Evolutionary conservation across 768 basidiomycete species (phyloP), one percentile per base, ranked within the genome.

Genomic region (Strobilomyces dryophilus): DNA sequence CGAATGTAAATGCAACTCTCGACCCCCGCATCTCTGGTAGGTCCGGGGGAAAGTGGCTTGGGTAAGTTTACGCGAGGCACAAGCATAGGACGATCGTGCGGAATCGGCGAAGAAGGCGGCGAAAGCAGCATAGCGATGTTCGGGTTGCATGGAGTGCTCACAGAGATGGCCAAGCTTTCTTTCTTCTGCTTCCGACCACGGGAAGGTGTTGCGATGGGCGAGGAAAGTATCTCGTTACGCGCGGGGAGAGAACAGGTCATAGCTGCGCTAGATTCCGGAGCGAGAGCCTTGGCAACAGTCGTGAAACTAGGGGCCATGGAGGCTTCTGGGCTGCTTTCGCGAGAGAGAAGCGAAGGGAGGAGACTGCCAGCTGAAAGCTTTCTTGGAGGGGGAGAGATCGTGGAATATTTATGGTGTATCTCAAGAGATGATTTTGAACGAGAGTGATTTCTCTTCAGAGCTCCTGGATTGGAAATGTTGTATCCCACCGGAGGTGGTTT

Each of bases 111-210:
- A 17, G 58, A 47, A 39, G 60, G 65, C 3, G 57, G 60, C 29
- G 69, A 71, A 34, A 66, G 52, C 5, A 69, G 32, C 61, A 61
- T 60, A n/a, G 63, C 53, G 26, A 59, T 61, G 36, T 47, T 61
- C 2, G 56, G 47, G 21, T 12, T 57, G 44, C 53, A 49, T 11
- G 44, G 55, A 0, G 39, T 20, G 12, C 42, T 48, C 21, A 41
- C 51, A 40, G 57, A 27, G 26, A 44, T 18, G 39, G 29, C n/a
- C 21, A 52, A 24, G 27, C 57, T 58, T 20, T 49, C 59, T 31
- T 61, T 57, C 34, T 51, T 52, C 17, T 26, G 45, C 32, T 44
- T 56, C 45, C 68, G 59, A 14, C 62, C 64, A 49, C 64, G 56
- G 10, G 45, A 57, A 46, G 47, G 53, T 14, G 42, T 50, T n/a